Base-by-base conservation (phyloP, 441 rosid species). In the Brassica balearica region DNA sequence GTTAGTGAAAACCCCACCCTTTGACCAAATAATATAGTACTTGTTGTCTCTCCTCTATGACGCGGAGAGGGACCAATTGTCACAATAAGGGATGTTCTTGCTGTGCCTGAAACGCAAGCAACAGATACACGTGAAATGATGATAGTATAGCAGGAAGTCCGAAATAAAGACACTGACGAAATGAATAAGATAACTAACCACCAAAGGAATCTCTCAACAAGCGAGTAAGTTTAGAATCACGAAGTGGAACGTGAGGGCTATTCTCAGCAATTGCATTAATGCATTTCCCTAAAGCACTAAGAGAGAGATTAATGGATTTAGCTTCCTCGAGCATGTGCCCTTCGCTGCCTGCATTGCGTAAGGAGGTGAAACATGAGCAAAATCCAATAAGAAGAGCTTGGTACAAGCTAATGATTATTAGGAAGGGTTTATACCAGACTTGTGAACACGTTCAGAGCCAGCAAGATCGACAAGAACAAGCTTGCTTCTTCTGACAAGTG, bases 251-350 rank as follows among this genome's bases (percentile, higher is more conserved):
- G 77, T 96, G 99, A 68, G 97, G 71, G 79, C 93, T 91, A 80
- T 91, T 94, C 87, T 96, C 99, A 48, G 99, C 99, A 70, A 96
- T 88, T 77, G 99, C 96, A 86, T 96, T 96, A 65, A 96, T 96
- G 89, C 99, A 96, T 85, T 96, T 96, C 29, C 99, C 99, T 80
- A 96, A 73, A 74, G 98, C 96, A 91, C 98, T 96, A 76, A 96
- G 87, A n/a, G 99, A 96, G 71, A 96, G 97, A 81, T 94, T 96
- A 74, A 96, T 96, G 71, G 94, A 96, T 83, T 94, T 96, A 9
- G 99, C 99, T 90, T 94, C 99, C 85, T 96, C 98, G 77, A 96
- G 84, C 88, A 91, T 90, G 87, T 96, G 97, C 60, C 99, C 98
- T 86, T 94, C 99, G 78, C 99, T 96, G 82, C 99, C 99, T 96